These are phyloP conservation scores for Plasmodium falciparum DNA, from an alignment of 169 alveolate genomes.

Conservation along the genomic window DNA sequence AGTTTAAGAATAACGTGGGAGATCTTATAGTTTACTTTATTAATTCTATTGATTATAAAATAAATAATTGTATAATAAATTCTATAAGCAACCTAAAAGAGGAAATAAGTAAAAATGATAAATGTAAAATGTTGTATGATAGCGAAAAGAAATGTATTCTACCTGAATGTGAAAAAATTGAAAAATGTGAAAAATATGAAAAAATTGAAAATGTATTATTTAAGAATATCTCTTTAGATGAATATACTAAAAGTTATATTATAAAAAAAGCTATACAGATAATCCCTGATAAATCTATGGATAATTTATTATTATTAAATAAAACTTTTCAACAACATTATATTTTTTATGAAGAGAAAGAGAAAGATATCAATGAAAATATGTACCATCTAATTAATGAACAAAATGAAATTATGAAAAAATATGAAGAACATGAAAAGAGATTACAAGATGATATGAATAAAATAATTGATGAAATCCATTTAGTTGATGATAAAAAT, in stretches of 20 bases:
- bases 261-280: constrained; percentile 32
- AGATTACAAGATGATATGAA: constrained; percentile 31
- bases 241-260: constrained; percentile 33
- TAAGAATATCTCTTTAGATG: constrained; percentile 45
- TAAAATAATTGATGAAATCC: constrained; percentile 38
- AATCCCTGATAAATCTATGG: constrained; percentile 35
- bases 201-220: constrained; percentile 39
- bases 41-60: constrained; percentile 30
- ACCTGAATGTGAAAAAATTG: not conserved
- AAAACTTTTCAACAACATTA: constrained; percentile 64
- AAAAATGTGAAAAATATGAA: constrained; percentile 24
- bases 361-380: constrained; percentile 20
- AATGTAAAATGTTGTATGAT: not conserved
- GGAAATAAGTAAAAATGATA: not conserved
- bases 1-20: constrained; percentile 9
- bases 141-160: not conserved
- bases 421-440: constrained; percentile 54
- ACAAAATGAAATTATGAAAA: constrained; percentile 54
- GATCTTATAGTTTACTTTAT: constrained; percentile 24
- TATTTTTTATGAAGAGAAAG: constrained; percentile 44
- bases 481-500: constrained; percentile 42
- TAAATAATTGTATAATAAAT: constrained; percentile 15
- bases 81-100: too few relatives aligned
- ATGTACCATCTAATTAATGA: constrained; percentile 29
- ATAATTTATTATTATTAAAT: constrained; percentile 33